Evolutionary conservation across 495 filamentous ascomycete genomes (phyloP), one percentile per base, ranked within the genome.

Genomic region (Aspergillus steynii): DNA sequence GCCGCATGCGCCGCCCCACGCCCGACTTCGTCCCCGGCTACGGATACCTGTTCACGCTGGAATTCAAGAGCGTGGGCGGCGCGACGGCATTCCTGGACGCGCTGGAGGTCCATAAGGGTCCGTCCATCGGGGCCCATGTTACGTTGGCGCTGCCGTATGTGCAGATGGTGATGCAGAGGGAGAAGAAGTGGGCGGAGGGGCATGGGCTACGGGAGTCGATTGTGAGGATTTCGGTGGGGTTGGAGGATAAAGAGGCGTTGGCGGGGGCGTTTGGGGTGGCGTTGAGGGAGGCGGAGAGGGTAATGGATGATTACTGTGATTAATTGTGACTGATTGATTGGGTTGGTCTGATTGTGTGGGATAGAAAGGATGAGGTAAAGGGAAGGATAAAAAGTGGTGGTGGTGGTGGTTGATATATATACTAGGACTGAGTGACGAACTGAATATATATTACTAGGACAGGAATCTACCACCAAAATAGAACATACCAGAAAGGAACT

Each of bases 21-120:
- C 50, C 61, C 5, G 60, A 65, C 5, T 68, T 68, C 58, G 64
- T 26, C 9, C 68, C 74, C 0, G 74, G 73, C 0, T 79, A 76
- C 55, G 76, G 76, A 0, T 69, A 60, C 55, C 53, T 81, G 0
- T 69, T 78, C 4, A 74, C 67, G 9, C 60, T 69, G 12, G 75
- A 81, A 14, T 81, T 86, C 48, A 61, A 63, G 3, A 62, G 59
- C 8, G 55, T 76, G 0, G 67, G 32, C 1, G 12, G n/a, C n/a
- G 63, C 70, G 4, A 46, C 25, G 5, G 58, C 34, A 0, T 72
- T 72, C 50, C 65, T 69, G 20, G 58, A 72, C 25, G 29, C 20
- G 9, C 54, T 72, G 1, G 15, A 63, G 10, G 54, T 72, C 2
- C 28, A 53, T 34, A 70, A 70, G 46, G 69, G 69, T 0, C 56